These are phyloP conservation scores for Yamadazyma songkhlaensis DNA, from an alignment of 1,139 yeast genomes.

Conservation along the genomic window DNA sequence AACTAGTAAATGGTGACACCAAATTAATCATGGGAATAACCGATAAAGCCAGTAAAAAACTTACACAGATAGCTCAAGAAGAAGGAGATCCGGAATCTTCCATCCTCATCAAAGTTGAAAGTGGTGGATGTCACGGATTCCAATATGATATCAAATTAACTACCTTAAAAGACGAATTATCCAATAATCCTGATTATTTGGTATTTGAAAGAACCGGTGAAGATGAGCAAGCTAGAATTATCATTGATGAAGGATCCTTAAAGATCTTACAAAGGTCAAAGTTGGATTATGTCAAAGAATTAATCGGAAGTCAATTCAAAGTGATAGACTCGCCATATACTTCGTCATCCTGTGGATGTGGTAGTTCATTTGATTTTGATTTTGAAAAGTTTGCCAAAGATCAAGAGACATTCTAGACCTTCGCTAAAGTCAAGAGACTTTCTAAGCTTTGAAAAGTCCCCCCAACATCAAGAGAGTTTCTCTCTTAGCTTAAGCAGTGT, in stretches of 20 bases:
- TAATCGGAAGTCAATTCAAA: conserved; percentile 93
- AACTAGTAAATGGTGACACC: conserved; percentile 32
- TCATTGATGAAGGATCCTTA: conserved; percentile 78
- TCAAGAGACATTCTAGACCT: no score
- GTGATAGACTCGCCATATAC: conserved; percentile 89
- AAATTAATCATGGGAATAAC: conserved; percentile 40
- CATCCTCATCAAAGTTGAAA: conserved; percentile 77
- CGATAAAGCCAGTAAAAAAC: conserved; percentile 43
- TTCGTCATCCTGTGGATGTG: conserved; percentile 94
- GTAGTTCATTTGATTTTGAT: conserved; percentile 89
- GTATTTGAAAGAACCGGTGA: conserved; percentile 63
- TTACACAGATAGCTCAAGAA: conserved; percentile 51
- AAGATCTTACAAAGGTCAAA: conserved; percentile 83
- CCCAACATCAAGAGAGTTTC: background rate
- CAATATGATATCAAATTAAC: conserved; percentile 77
- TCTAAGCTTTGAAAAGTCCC: no score
- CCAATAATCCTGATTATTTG: conserved; percentile 30
- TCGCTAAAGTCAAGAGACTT: no score
- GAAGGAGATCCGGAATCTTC: conserved; percentile 66
- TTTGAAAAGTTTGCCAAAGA: conserved; percentile 45
- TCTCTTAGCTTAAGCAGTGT: no score
- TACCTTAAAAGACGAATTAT: conserved; percentile 42
- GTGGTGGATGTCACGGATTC: conserved; percentile 99
- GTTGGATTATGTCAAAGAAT: conserved; percentile 84
- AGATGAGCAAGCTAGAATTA: conserved; percentile 49